These are phyloP conservation scores for Zostera marina DNA, from an alignment of 116 monocot species.

Conservation along the genomic window DNA sequence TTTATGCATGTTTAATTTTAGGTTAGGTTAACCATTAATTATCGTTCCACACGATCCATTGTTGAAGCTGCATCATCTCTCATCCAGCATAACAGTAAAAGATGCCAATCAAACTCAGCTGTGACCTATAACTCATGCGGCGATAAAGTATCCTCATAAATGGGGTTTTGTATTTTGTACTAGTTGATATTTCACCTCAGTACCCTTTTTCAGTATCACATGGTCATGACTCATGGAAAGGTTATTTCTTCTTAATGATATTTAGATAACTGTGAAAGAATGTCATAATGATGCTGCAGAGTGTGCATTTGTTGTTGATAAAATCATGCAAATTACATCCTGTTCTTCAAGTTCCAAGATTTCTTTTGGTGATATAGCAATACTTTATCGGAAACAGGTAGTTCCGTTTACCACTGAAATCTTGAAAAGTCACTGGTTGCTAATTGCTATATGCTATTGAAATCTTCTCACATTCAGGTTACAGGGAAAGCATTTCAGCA, in stretches of 20 bases:
- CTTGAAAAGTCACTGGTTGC: background rate
- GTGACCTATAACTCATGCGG: constrained; percentile 67
- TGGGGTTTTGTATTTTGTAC: background rate
- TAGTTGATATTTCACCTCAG: background rate
- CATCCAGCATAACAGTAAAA: constrained; percentile 56
- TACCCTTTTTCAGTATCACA: background rate
- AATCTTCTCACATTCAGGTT: constrained; percentile 27
- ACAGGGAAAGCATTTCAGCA: constrained; percentile 83
- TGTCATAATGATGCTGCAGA: constrained; percentile 83
- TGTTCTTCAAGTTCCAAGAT: constrained; percentile 17
- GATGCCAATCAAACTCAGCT: constrained; percentile 42
- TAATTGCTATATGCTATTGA: background rate
- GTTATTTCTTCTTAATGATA: background rate
- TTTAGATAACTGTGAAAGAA: constrained; percentile 75
- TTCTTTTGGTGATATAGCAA: constrained; percentile 50
- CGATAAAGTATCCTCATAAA: constrained; percentile 48
- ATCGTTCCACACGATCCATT: constrained; percentile 81
- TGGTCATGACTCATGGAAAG: background rate
- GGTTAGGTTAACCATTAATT: constrained; percentile 74
- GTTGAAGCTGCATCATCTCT: constrained; percentile 88
- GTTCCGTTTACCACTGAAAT: constrained; percentile 1
- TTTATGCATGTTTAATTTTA: constrained; percentile 11
- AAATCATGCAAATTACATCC: constrained; percentile 76
- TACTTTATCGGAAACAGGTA: constrained; percentile 88
- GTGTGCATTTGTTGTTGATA: constrained; percentile 85